Base-by-base conservation (phyloP, 2,329 filamentous ascomycete genomes). In the Ilyonectria destructans region DNA sequence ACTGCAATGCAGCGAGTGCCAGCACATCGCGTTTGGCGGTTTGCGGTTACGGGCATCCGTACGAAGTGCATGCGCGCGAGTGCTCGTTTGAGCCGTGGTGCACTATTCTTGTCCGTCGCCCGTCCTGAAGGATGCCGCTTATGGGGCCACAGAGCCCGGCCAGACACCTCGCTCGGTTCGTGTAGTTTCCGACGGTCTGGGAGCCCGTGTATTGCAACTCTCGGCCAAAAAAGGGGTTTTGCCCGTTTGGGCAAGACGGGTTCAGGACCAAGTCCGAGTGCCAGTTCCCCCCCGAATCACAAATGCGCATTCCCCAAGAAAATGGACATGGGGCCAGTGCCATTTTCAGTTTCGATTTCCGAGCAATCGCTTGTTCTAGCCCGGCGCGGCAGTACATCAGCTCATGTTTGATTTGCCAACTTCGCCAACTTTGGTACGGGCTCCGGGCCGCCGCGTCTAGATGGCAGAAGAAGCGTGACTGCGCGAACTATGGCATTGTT, bases 221-320 rank as follows among this genome's bases (percentile, higher is more conserved):
- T 15, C 2, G 31, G 19, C 51, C 51, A 52, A 33, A 21, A 19
- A 56, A 29, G 33, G 54, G 35, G 54, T 19, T 57, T 57, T 56
- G 21, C 52, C 33, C 9, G 9, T 56, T 56, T 12, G 52, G 52
- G 54, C 8, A 43, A 43, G 19, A 9, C 13, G 35, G 49, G 9
- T 19, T 29, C 26, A 37, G 23, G 15, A 19, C 40, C 17, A 3
- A 7, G 15, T 8, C n/a, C 40, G 8, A 43, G 6, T 43, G 40
- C 23, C 55, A 58, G 54, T 13, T 35, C 9, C 49, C 15, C 17
- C 31, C n/a, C n/a, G n/a, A n/a, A n/a, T n/a, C n/a, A n/a, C 46
- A 49, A 46, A 6, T 12, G 31, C 13, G 48, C 21, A 49, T 15
- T 49, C 46, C 21, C 46, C n/a, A 51, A n/a, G n/a, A n/a, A n/a